A percentile compares a stretch with the other conserved stretches of the same genome.
phyloP scores from a whole-genome alignment of 768 basidiomycete species.

The Lactarius psammicola region DNA sequence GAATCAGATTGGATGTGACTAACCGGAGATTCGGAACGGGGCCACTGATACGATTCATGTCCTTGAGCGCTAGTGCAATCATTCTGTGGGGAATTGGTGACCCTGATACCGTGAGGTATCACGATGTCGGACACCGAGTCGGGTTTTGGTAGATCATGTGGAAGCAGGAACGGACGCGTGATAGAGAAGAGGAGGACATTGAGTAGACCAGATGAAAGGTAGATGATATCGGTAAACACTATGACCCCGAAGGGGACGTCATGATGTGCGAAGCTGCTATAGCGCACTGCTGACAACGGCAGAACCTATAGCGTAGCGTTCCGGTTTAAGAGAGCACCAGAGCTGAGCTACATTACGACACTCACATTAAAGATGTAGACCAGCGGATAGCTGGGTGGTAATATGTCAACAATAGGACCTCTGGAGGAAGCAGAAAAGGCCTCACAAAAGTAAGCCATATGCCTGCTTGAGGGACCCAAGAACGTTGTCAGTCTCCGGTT shows the following conservation, averaged over 20 bases:
- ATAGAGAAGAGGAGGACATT: constrained; percentile 42
- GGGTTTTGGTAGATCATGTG: constrained; percentile 16
- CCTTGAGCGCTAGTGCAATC: background rate
- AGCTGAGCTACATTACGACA: background rate
- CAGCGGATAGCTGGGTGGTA: constrained; percentile 41
- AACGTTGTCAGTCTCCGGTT: background rate
- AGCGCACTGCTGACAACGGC: constrained; percentile 44
- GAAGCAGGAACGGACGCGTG: constrained; percentile 43
- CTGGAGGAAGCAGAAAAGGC: background rate
- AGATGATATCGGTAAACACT: constrained; percentile 42
- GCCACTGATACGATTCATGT: background rate
- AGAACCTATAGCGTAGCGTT: constrained; percentile 31
- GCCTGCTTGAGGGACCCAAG: background rate
- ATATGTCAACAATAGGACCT: constrained; percentile 1
- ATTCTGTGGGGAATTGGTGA: too few species aligned
- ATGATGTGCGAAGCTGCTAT: constrained; percentile 36
- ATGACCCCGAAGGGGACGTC: constrained; percentile 39
- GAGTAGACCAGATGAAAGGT: constrained; percentile 44
- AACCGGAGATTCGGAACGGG: background rate
- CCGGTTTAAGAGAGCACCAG: background rate
- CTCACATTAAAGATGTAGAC: constrained; percentile 41
- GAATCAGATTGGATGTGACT: background rate
- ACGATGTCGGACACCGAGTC: background rate
- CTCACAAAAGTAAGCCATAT: constrained; percentile 5
- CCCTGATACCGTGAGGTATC: background rate